Base-by-base conservation (phyloP, 345 rosid genomes). In the Eucalyptus coolabah region DNA sequence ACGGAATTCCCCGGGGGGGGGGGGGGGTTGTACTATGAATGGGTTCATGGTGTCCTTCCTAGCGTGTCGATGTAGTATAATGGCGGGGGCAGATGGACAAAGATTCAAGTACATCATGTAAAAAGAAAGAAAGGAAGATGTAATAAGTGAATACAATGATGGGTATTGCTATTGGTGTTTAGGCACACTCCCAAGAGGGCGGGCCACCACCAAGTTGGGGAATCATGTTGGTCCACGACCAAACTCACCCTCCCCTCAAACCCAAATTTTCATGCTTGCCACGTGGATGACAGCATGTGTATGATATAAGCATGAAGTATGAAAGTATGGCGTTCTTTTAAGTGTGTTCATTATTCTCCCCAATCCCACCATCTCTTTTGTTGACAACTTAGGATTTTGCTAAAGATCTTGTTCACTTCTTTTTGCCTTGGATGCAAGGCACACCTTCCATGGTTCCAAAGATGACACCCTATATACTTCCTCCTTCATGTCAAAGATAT, bases 231-330 rank as follows among this genome's bases (percentile, higher is more conserved):
- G 93, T 90, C 89, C 92, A 88, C 42, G 94, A 93, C 96, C 95
- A 93, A 94, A 94, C 95, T 92, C 93, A 93, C 88, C 88, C 50
- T 30, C 47, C 14, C 45, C 24, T 30, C 80, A 16, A 24, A 26
- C 37, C 63, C 42, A 34, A 77, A 60, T 87, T 77, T 89, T 67
- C 93, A 82, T 89, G 90, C 90, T 40, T 90, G 94, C 95, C 95
- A 91, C 95, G 94, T 94, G 94, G 92, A 92, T 93, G 90, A 87
- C 90, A 91, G 91, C 95, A 87, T 88, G 60, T 92, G 92, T 89
- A 90, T 94, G 97, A 95, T 91, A 91, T 94, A 90, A 95, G 94
- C 96, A 93, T 94, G 96, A 95, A 90, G 96, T 95, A 88, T 92
- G 82, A 91, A 91, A 85, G 90, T 90, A 88, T 89, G 90, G 65